phyloP scores from a whole-genome alignment of 306 rosid genomes.

The Trichosanthes truncata region DNA sequence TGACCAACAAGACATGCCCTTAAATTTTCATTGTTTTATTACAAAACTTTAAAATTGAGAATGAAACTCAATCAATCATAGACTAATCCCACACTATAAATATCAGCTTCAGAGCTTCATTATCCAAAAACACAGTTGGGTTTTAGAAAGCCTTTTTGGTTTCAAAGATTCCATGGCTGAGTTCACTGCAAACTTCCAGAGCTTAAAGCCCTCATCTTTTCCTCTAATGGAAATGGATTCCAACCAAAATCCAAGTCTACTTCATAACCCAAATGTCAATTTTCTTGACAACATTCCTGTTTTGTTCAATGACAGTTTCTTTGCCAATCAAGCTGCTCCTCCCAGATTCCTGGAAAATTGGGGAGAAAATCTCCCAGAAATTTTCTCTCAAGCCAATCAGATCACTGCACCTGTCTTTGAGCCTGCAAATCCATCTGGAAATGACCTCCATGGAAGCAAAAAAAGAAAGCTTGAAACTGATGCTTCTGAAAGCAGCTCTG shows the following conservation, averaged over 20 bases:
- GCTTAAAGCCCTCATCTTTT: slow-evolving; percentile 41
- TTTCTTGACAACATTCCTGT: slow-evolving; percentile 41
- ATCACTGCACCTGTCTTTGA: slow-evolving; percentile 10
- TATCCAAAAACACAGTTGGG: slow-evolving; percentile 8
- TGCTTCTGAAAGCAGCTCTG: slow-evolving; percentile 46
- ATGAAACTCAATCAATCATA: not conserved
- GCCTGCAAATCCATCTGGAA: slow-evolving; percentile 10
- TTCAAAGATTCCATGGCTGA: slow-evolving; percentile 50
- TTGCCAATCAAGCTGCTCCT: slow-evolving; percentile 28
- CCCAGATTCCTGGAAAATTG: slow-evolving; percentile 37
- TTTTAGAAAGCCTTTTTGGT: not conserved
- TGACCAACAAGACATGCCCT: not conserved
- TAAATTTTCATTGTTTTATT: not conserved
- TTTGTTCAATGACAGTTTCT: slow-evolving; percentile 38
- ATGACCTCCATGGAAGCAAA: slow-evolving; percentile 29
- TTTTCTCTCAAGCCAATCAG: slow-evolving; percentile 22
- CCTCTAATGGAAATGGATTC: slow-evolving; percentile 54
- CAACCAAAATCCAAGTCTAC: slow-evolving; percentile 26
- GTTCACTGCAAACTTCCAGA: slow-evolving; percentile 48
- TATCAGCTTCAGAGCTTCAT: not conserved
- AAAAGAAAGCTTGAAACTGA: slow-evolving; percentile 47
- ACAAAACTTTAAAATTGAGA: not conserved
- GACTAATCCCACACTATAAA: slow-evolving; percentile 8
- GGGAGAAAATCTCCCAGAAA: slow-evolving; percentile 29
- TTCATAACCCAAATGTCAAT: slow-evolving; percentile 23